phyloP scores from a whole-genome alignment of 2,329 filamentous ascomycete genomes.

The Drechslerella dactyloides region DNA sequence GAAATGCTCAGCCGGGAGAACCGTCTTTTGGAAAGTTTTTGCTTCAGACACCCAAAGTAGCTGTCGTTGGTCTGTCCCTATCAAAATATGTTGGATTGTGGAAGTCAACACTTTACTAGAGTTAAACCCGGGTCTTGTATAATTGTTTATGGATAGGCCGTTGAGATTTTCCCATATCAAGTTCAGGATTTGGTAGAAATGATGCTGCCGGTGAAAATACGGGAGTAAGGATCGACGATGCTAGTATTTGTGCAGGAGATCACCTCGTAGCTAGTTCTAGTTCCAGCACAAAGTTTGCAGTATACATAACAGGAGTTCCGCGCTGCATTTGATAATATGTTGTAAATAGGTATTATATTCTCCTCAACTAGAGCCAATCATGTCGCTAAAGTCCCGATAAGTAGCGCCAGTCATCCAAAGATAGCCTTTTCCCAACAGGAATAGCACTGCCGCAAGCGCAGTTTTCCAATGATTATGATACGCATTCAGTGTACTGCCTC shows the following conservation, averaged over 20 bases:
- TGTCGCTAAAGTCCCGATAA: constrained; percentile 55
- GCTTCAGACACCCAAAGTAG: too few species aligned
- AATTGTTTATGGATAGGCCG: too few species aligned
- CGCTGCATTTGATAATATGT: constrained; percentile 56
- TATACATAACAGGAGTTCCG: not conserved
- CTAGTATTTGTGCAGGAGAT: constrained; percentile 64
- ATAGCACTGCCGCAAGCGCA: constrained; percentile 55
- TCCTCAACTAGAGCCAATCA: constrained; percentile 53
- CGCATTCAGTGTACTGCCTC: constrained; percentile 48
- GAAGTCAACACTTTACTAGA: too few species aligned
- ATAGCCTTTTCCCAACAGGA: constrained; percentile 56
- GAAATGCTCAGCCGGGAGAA: too few species aligned
- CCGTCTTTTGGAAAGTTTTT: too few species aligned
- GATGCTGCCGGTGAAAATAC: constrained; percentile 66
- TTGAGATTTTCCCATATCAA: constrained; percentile 55
- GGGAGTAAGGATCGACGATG: constrained; percentile 61
- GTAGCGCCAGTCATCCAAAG: constrained; percentile 55
- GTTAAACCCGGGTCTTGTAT: too few species aligned
- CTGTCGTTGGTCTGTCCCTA: too few species aligned
- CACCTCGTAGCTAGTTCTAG: constrained; percentile 61
- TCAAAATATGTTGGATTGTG: too few species aligned
- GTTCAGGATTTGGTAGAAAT: constrained; percentile 61
- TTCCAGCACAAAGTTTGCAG: constrained; percentile 53
- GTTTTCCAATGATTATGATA: constrained; percentile 55
- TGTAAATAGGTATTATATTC: too few species aligned